A percentile compares a stretch with the other conserved stretches of the same genome.
phyloP scores from a whole-genome alignment of 1,139 yeast species.

The Nadsonia commutata region DNA sequence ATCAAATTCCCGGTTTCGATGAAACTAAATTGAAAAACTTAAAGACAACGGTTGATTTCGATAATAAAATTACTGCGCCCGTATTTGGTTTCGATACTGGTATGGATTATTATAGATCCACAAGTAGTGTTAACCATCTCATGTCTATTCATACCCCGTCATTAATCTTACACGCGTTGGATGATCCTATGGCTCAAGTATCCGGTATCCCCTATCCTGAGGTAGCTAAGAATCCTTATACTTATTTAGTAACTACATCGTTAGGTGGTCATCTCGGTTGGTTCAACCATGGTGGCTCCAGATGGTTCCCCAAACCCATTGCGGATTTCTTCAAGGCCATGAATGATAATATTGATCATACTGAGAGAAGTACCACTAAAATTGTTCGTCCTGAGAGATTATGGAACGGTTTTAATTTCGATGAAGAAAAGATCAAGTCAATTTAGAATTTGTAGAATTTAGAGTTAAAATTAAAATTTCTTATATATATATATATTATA shows the following conservation, averaged over 20 bases:
- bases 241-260: slow-evolving; percentile 50
- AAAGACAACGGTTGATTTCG: slow-evolving; percentile 45
- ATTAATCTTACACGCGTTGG: slow-evolving; percentile 52
- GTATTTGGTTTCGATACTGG: slow-evolving; percentile 60
- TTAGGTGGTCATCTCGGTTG: slow-evolving; percentile 82
- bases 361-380: slow-evolving; percentile 8
- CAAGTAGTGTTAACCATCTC: slow-evolving; percentile 47
- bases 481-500: no score
- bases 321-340: slow-evolving; percentile 46
- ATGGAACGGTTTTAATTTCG: slow-evolving; percentile 7
- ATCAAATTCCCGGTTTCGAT: slow-evolving; percentile 25
- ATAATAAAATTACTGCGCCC: slow-evolving; percentile 55
- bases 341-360: slow-evolving; percentile 23
- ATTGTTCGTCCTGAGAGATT: slow-evolving; percentile 8
- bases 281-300: slow-evolving; percentile 45
- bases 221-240: slow-evolving; percentile 50
- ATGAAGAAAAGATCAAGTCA: not conserved
- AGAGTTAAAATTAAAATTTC: not conserved
- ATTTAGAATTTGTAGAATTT: not conserved
- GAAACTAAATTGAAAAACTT: slow-evolving; percentile 23
- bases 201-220: slow-evolving; percentile 51
- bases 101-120: slow-evolving; percentile 55
- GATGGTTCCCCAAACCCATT: slow-evolving; percentile 62
- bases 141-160: slow-evolving; percentile 49
- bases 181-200: slow-evolving; percentile 63